Evolutionary conservation across 805 yeast genomes (phyloP).

Genomic region (Candida nemodendra): DNA sequence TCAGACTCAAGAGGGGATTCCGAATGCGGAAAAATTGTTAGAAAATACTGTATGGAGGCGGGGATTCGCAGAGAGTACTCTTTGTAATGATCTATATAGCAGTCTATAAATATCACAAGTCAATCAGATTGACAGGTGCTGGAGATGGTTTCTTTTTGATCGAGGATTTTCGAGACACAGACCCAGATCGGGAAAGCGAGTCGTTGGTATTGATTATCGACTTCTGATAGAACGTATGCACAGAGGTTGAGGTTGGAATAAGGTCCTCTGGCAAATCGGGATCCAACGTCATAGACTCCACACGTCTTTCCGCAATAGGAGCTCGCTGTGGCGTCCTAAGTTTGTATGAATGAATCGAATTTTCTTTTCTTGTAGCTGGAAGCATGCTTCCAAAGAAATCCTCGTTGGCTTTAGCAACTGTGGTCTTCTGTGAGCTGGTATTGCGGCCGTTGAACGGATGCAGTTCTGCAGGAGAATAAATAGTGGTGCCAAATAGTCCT

Average conservation of each 20-base stretch:
- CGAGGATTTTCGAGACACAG: background rate
- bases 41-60: too few relatives aligned
- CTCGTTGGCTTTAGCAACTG: background rate
- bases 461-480: too few relatives aligned
- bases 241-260: conserved; percentile 8
- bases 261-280: conserved; percentile 9
- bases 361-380: background rate
- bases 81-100: too few relatives aligned
- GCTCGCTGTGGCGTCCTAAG: conserved; percentile 2
- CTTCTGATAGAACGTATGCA: conserved; percentile 10
- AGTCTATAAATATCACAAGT: background rate
- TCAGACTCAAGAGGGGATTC: too few relatives aligned
- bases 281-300: conserved; percentile 1
- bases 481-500: too few relatives aligned
- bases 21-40: too few relatives aligned
- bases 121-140: conserved; percentile 4
- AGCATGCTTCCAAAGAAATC: background rate
- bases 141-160: background rate
- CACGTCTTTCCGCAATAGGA: too few relatives aligned
- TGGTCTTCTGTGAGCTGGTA: too few relatives aligned
- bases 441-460: too few relatives aligned
- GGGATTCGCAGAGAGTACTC: too few relatives aligned
- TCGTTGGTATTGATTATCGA: conserved; percentile 12
- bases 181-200: conserved; percentile 8
- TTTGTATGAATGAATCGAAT: too few relatives aligned